Base-by-base conservation (phyloP, 805 yeast species). In the Metschnikowia aberdeeniae region DNA sequence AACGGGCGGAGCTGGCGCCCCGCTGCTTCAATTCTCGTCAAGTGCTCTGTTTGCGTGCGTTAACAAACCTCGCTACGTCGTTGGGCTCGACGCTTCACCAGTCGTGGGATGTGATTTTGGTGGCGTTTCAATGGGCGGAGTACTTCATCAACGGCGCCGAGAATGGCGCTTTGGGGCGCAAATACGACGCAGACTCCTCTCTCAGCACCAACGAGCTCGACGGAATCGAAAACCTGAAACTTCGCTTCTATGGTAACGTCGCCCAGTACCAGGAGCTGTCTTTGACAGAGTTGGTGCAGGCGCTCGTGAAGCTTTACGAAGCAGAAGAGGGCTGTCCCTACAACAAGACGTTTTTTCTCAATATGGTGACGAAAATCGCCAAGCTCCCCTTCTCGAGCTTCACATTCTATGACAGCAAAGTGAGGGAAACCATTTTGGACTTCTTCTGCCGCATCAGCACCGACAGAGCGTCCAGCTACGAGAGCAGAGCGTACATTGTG, bases 71-170 rank as follows among this genome's bases (percentile, higher is more conserved):
- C 40, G 89, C 92, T 0, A 75, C 82, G 3, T 86, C 96, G 0
- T 64, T 92, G n/a, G 97, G 97, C 0, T 77, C 90, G 1, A 76
- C 81, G 1, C 70, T 92, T 12, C 76, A 76, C 5, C 60, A 66
- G 3, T 78, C 85, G 28, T 92, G 98, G 98, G 62, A 66, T 10
- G 73, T 68, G 26, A 59, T 71, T 17, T 71, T 71, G 71, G 72
- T 78, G 4, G 77, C 95, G 0, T 70, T 89, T 45, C 95, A 86
- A 62, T 86, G 95, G 95, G 73, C 84, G 40, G 81, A 85, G 45
- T 86, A 81, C 55, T 85, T 70, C 53, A 55, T 84, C n/a, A 72
- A 81, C 57, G 92, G 92, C 0, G 66, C 71, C 0, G 73, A 70
- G 40, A 66, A 65, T 12, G 34, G 34, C 8, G n/a, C 9, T 20